phyloP scores from a whole-genome alignment of 148 eudicot genomes.

The Rhododendron kiyosumense region DNA sequence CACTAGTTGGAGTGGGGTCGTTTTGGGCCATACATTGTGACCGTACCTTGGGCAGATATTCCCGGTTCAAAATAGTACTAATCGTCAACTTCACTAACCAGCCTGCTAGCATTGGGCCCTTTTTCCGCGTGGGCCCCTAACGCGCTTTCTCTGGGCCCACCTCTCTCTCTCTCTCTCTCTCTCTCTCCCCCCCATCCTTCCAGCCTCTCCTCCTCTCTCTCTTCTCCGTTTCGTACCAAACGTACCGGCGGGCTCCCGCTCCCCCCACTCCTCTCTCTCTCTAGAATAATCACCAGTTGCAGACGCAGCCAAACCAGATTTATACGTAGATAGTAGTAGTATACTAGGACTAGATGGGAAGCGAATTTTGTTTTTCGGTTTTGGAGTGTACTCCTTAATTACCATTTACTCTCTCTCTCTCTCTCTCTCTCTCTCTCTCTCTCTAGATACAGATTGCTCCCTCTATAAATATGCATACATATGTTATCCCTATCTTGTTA shows the following conservation, averaged over 20 bases:
- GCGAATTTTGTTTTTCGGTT: not conserved
- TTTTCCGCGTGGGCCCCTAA: not conserved
- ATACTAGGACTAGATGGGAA: not conserved
- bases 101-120: not conserved
- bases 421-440: not conserved
- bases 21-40: not conserved
- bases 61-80: not conserved
- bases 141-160: conserved; percentile 1
- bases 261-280: not conserved
- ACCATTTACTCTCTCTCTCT: not conserved
- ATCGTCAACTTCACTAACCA: too few relatives aligned
- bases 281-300: not conserved
- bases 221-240: not conserved
- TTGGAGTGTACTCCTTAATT: conserved; percentile 15
- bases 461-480: not conserved
- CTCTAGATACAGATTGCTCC: not conserved
- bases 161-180: not conserved
- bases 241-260: not conserved
- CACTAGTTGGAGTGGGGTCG: not conserved
- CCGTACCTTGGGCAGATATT: not conserved
- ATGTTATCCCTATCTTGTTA: not conserved
- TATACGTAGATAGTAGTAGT: too few relatives aligned
- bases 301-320: not conserved
- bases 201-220: not conserved
- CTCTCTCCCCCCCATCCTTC: not conserved